These are phyloP conservation scores for Hyaloperonospora arabidopsidis DNA, from an alignment of 352 stramenopile species.

Conservation along the genomic window DNA sequence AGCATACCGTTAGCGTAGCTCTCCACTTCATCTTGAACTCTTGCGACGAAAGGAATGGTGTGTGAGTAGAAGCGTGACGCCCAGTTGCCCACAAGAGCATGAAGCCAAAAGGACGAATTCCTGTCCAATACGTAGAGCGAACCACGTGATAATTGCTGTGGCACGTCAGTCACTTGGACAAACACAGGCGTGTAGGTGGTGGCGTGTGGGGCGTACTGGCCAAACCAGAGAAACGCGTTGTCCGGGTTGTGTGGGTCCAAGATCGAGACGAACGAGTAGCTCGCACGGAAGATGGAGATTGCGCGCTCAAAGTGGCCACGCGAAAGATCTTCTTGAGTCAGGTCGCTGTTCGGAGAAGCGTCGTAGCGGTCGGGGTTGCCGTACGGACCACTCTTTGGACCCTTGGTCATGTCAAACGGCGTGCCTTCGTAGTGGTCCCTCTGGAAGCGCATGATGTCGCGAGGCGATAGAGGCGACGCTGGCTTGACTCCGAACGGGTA, in stretches of 20 bases:
- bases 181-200: conserved; percentile 88
- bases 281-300: conserved; percentile 91
- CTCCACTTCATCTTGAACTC: conserved; percentile 55
- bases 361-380: conserved; percentile 88
- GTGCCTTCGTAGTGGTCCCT: conserved; percentile 92
- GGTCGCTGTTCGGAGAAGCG: conserved; percentile 31
- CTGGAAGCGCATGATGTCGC: conserved; percentile 88
- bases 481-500: conserved; percentile 85
- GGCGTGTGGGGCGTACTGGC: conserved; percentile 84
- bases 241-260: conserved; percentile 49
- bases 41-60: conserved; percentile 49
- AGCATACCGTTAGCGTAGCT: conserved; percentile 33
- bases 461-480: conserved; percentile 40
- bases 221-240: conserved; percentile 78
- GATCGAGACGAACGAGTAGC: conserved; percentile 83
- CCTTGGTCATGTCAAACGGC: conserved; percentile 82
- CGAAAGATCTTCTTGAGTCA: conserved; percentile 42
- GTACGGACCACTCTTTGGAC: conserved; percentile 77
- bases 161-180: conserved; percentile 44
- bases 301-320: conserved; percentile 81
- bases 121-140: conserved; percentile 64
- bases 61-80: conserved; percentile 65
- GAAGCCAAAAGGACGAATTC: conserved; percentile 65
- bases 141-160: conserved; percentile 38
- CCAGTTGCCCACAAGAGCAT: conserved; percentile 83